Evolutionary conservation across 179 eudicot genomes (phyloP), one percentile per base, ranked within the genome.

Genomic region (Beta corolliflora): DNA sequence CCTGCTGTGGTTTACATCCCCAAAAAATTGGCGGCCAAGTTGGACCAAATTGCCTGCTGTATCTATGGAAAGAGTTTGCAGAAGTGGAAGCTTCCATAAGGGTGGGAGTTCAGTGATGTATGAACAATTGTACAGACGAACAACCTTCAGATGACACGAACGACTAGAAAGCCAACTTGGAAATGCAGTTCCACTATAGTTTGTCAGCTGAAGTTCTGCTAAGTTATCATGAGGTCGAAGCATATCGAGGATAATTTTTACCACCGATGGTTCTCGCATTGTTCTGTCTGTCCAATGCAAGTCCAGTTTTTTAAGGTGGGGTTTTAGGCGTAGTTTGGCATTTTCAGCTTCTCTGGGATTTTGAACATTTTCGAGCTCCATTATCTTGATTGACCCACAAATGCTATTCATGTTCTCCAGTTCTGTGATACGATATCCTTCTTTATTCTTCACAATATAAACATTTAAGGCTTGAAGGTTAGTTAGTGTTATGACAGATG

Each of bases 361-460:
- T 2, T 3, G 11, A 68, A 68, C 50, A 68, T 68, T 68, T 68
- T 68, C 72, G 21, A 68, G 72, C 23, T 67, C 36, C 71, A 12
- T 31, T 36, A 67, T 67, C n/a, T 5, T 67, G 18, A 67, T 5
- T 31, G 71, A 67, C 3, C 52, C 72, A 2, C 25, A 11, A 41
- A 68, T 21, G 23, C n/a, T 7, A 44, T 68, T 68, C 72, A 68
- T 36, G 9, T 68, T 44, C 48, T 7, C 5, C 6, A 68, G 50
- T 44, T 68, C 72, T 31, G 72, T 68, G 50, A 68, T 68, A 36
- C 72, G 72, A 44, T 68, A 68, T 68, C 72, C 72, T 14, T 68
- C 72, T 68, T 4, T 52, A 68, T 68, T 9, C 1, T 68, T 15
- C 21, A 68, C 72, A 18, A 52, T 16, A 16, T 41, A 68, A 16